phyloP scores from a whole-genome alignment of 2,329 filamentous ascomycete genomes.

The Ascochyta viciae-villosae region DNA sequence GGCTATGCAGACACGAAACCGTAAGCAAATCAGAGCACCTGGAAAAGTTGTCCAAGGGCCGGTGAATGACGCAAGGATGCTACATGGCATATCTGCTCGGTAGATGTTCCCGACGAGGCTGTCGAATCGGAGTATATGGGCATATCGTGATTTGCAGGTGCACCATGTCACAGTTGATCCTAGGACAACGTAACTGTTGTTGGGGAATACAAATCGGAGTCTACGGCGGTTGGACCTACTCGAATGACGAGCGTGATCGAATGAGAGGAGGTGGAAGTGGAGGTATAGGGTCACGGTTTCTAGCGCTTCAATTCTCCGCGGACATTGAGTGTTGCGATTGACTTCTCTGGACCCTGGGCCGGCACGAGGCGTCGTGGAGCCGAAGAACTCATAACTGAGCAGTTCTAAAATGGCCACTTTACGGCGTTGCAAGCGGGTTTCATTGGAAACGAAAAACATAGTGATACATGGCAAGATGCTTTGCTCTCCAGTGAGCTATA shows the following conservation, averaged over 20 bases:
- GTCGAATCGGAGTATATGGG: slow-evolving; percentile 2
- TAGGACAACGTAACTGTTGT: not conserved
- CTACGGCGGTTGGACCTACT: not conserved
- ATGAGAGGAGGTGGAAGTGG: not conserved
- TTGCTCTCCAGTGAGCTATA: no score
- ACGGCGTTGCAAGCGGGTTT: not conserved
- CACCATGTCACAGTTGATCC: not conserved
- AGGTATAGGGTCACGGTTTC: not conserved
- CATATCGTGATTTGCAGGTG: not conserved
- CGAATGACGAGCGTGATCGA: not conserved
- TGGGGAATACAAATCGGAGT: slow-evolving; percentile 5
- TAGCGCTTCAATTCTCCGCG: not conserved
- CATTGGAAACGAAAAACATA: not conserved
- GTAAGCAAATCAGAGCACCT: slow-evolving; percentile 13
- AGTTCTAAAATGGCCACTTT: not conserved
- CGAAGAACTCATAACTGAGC: not conserved
- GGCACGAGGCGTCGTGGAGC: not conserved
- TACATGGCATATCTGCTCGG: not conserved
- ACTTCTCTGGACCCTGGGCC: not conserved
- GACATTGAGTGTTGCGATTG: not conserved
- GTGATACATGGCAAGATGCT: not conserved
- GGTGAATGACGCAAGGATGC: slow-evolving; percentile 8
- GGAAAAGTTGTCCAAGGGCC: not conserved
- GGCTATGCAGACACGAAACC: slow-evolving; percentile 4
- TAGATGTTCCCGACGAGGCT: not conserved